phyloP scores from a whole-genome alignment of 176 grass and related monocot species.

The Oryza glaberrima region DNA sequence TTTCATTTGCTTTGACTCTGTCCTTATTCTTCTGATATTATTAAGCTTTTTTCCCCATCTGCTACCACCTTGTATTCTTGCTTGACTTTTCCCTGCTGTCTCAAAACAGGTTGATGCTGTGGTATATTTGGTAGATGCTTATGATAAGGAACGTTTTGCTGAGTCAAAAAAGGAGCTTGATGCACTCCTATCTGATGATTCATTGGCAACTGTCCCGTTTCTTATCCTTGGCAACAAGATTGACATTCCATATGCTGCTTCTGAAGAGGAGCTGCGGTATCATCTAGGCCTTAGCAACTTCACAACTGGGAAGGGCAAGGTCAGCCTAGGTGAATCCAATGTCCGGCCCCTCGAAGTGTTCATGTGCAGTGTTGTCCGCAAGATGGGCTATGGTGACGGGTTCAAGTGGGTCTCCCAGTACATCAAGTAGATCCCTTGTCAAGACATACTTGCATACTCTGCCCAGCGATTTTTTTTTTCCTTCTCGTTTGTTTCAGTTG shows the following conservation, averaged over 20 bases:
- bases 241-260: constrained; percentile 77
- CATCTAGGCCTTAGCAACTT: constrained; percentile 78
- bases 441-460: constrained; percentile 15
- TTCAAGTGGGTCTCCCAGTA: constrained; percentile 86
- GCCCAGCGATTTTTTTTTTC: constrained; percentile 46
- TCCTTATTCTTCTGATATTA: neutral
- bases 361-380: constrained; percentile 85
- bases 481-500: constrained; percentile 47
- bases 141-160: constrained; percentile 72
- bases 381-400: constrained; percentile 80
- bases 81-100: constrained; percentile 15
- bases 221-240: constrained; percentile 85
- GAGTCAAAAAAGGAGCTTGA: constrained; percentile 78
- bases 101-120: constrained; percentile 74
- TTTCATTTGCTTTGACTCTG: constrained; percentile 7
- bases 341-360: constrained; percentile 77
- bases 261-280: constrained; percentile 76
- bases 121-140: constrained; percentile 82
- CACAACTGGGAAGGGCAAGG: constrained; percentile 81
- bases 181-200: constrained; percentile 73
- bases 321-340: constrained; percentile 68
- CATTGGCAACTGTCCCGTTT: constrained; percentile 71
- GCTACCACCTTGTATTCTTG: neutral
- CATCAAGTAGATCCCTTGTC: constrained; percentile 60
- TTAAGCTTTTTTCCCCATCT: neutral